These are phyloP conservation scores for Colletotrichum noveboracense DNA, from an alignment of 2,329 filamentous ascomycete species.

Conservation along the genomic window DNA sequence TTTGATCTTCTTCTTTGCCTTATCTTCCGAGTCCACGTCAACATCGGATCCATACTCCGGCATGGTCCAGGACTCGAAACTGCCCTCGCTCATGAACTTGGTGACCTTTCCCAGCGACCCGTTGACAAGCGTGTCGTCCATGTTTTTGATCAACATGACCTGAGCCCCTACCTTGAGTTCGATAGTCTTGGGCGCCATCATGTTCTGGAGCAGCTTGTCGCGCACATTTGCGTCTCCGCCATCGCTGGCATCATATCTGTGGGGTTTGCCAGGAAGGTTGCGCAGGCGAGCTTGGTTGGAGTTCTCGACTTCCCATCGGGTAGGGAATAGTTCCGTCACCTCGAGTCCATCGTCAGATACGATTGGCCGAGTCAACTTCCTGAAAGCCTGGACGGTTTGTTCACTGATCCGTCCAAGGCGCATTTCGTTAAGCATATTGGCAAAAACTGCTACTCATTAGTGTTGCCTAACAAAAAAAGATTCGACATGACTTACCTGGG, in stretches of 20 bases:
- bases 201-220: slow-evolving; percentile 82
- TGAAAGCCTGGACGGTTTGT: slow-evolving; percentile 80
- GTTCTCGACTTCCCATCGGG: slow-evolving; percentile 84
- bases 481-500: slow-evolving; percentile 52
- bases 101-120: slow-evolving; percentile 89
- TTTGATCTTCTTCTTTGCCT: slow-evolving; percentile 63
- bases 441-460: slow-evolving; percentile 67
- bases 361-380: slow-evolving; percentile 72
- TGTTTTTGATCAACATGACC: slow-evolving; percentile 99
- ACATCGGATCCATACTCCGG: slow-evolving; percentile 47
- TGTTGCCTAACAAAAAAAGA: background rate
- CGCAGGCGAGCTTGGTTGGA: slow-evolving; percentile 80
- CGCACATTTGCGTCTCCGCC: slow-evolving; percentile 73
- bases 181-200: slow-evolving; percentile 87
- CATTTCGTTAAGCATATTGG: slow-evolving; percentile 97
- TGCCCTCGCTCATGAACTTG: slow-evolving; percentile 68
- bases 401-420: slow-evolving; percentile 81
- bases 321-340: slow-evolving; percentile 93
- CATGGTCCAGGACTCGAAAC: slow-evolving; percentile 38
- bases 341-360: slow-evolving; percentile 76
- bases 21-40: slow-evolving; percentile 44
- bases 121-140: slow-evolving; percentile 93
- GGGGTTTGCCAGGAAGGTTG: slow-evolving; percentile 70
- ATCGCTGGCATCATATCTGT: slow-evolving; percentile 77
- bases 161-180: slow-evolving; percentile 90